Evolutionary conservation across 1,284 basidiomycete genomes (phyloP), one percentile per base, ranked within the genome.

Genomic region (Anthracocystis setariae): DNA sequence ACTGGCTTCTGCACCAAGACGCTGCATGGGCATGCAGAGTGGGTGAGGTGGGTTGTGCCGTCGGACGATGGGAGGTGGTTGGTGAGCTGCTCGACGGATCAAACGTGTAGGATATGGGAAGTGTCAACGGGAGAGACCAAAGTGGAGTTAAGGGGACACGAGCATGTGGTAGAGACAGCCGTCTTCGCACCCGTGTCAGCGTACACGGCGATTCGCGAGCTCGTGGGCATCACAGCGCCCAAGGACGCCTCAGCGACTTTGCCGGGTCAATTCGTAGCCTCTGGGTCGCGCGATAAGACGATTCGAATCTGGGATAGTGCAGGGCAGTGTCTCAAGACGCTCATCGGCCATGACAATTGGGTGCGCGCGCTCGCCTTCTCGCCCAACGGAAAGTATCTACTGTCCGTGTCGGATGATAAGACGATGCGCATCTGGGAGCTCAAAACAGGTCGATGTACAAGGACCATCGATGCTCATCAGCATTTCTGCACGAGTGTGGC

Each of bases 401-500:
- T 95, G 15, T 93, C 92, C 2, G 92, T 90, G 2, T 91, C 91
- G 5, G 93, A 95, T 83, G 93, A 95, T 86, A 92, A 93, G 84
- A 92, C 92, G 9, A 88, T 94, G 77, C 88, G 91, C 9, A 87
- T 93, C 15, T 95, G 93, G 93, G 93, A 95, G 72, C 85, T 95
- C 37, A 86, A 87, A 35, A 91, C 90, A 3, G 90, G 92, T 1
- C 87, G 92, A 63, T 91, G 91, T 78, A 86, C 89, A 72, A 92
- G 91, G 84, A 91, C 89, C 38, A 87, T 94, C 44, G 91, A 94
- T 66, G 92, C 92, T 1, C 93, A 94, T 82, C 87, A 87, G 3
- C 92, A 93, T 79, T 94, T 95, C 78, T 90, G 93, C 17, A 82
- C 81, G 7, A 63, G 63, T 32, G 48, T 82, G 35, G 76, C 81